These are phyloP conservation scores for Wickerhamomyces sp. DNA, from an alignment of 1,139 yeast species.

Conservation along the genomic window DNA sequence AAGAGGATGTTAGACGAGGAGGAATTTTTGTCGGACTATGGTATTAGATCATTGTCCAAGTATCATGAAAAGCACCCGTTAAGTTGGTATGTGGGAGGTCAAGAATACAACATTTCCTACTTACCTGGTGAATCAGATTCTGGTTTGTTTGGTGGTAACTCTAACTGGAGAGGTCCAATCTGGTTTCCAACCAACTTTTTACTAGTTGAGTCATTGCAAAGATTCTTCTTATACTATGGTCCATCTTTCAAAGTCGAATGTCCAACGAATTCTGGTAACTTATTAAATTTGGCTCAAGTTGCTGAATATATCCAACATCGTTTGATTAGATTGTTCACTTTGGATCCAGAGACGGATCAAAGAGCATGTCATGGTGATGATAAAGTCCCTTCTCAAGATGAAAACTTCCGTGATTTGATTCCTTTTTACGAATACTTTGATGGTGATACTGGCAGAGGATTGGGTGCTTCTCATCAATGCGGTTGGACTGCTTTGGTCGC, in stretches of 20 bases:
- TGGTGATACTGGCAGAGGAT: slow-evolving; percentile 92
- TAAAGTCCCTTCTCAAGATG: slow-evolving; percentile 60
- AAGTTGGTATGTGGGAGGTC: slow-evolving; percentile 80
- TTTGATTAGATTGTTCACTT: slow-evolving; percentile 71
- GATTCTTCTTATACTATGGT: slow-evolving; percentile 89
- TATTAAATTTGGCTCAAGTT: slow-evolving; percentile 80
- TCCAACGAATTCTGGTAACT: slow-evolving; percentile 83
- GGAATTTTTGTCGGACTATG: slow-evolving; percentile 83
- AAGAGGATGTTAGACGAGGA: slow-evolving; percentile 82
- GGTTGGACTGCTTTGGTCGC: slow-evolving; percentile 98
- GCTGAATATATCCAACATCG: slow-evolving; percentile 92
- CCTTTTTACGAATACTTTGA: slow-evolving; percentile 89
- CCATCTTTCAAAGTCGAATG: slow-evolving; percentile 82
- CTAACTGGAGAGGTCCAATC: slow-evolving; percentile 98
- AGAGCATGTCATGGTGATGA: slow-evolving; percentile 80
- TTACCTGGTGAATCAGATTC: slow-evolving; percentile 93
- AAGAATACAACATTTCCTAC: slow-evolving; percentile 68
- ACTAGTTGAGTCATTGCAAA: slow-evolving; percentile 81
- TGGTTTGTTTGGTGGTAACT: slow-evolving; percentile 95
- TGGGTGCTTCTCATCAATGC: slow-evolving; percentile 94
- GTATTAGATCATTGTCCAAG: slow-evolving; percentile 86
- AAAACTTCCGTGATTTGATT: slow-evolving; percentile 68
- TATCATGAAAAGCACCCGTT: slow-evolving; percentile 85
- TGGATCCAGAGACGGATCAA: slow-evolving; percentile 57
- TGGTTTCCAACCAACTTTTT: slow-evolving; percentile 96